Evolutionary conservation across 768 basidiomycete genomes (phyloP).

Genomic region (Pulveroboletus sp.): DNA sequence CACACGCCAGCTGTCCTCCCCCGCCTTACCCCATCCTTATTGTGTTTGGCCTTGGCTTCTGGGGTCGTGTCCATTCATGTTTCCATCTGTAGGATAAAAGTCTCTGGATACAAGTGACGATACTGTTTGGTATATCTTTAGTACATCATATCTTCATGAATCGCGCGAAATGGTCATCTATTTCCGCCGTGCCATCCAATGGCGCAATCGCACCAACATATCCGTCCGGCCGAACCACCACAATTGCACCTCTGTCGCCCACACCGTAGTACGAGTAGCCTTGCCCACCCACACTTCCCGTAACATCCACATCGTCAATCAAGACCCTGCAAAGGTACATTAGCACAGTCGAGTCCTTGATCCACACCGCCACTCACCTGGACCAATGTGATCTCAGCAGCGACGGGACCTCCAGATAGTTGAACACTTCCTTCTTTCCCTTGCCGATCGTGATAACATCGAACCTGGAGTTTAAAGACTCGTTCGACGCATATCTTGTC

Average conservation of each 20-base stretch:
- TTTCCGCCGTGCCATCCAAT: constrained; percentile 32
- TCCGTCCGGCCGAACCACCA: constrained; percentile 38
- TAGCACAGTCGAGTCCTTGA: neutral
- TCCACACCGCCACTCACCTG: constrained; percentile 27
- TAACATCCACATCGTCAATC: constrained; percentile 51
- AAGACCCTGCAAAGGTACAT: constrained; percentile 41
- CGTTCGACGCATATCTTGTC: constrained; percentile 16
- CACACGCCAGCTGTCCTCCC: too few species aligned
- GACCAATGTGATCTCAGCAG: constrained; percentile 38
- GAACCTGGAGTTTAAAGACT: constrained; percentile 28
- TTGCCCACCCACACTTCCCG: constrained; percentile 43
- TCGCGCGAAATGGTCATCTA: constrained; percentile 45
- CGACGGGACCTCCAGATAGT: constrained; percentile 29
- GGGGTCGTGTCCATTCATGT: constrained; percentile 48
- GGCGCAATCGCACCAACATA: constrained; percentile 57
- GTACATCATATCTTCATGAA: constrained; percentile 32
- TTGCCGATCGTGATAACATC: constrained; percentile 27
- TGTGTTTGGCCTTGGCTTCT: constrained; percentile 57
- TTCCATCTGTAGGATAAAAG: too few species aligned
- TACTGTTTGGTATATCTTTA: neutral
- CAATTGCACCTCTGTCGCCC: constrained; percentile 21
- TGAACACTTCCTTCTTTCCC: constrained; percentile 30
- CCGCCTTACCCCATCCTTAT: constrained; percentile 62
- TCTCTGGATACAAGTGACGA: neutral
- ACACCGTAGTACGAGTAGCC: constrained; percentile 55